Evolutionary conservation across 2,329 filamentous ascomycete species (phyloP).

Genomic region (Nemania sp.): DNA sequence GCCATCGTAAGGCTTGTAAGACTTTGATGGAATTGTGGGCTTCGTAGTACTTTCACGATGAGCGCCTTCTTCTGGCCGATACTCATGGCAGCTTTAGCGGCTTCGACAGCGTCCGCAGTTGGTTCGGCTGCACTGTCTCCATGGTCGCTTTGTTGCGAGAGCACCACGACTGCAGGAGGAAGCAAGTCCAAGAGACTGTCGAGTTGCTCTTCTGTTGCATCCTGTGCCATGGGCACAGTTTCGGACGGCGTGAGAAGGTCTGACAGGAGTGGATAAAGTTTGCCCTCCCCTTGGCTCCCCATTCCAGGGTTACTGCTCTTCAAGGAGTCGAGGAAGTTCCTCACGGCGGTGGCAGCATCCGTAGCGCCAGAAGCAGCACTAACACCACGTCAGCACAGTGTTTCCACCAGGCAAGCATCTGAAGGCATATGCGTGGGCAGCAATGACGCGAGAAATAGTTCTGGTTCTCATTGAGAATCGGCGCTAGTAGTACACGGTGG

Average conservation of each 20-base stretch:
- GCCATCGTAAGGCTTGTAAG: conserved; percentile 87
- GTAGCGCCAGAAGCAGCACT: conserved; percentile 70
- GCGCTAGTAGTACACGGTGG: conserved; percentile 49
- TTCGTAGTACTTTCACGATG: conserved; percentile 83
- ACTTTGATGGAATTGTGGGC: conserved; percentile 91
- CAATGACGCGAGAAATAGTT: conserved; percentile 24
- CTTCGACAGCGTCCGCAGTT: conserved; percentile 74
- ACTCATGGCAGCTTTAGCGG: conserved; percentile 79
- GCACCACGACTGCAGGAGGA: conserved; percentile 80
- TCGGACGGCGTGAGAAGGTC: conserved; percentile 84
- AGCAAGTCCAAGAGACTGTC: conserved; percentile 82
- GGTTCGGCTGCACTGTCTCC: conserved; percentile 73
- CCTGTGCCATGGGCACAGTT: conserved; percentile 81
- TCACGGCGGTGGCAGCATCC: conserved; percentile 82
- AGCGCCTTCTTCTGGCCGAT: conserved; percentile 82
- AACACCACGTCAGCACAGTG: conserved; percentile 59
- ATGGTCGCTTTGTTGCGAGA: conserved; percentile 75
- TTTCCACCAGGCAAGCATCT: conserved; percentile 11
- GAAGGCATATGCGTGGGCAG: conserved; percentile 29
- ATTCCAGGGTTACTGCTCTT: conserved; percentile 64
- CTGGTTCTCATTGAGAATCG: conserved; percentile 45
- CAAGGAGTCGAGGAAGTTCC: conserved; percentile 89
- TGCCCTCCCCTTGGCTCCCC: conserved; percentile 62
- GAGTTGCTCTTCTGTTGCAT: conserved; percentile 72
- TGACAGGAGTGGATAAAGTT: conserved; percentile 83